Evolutionary conservation across 1,139 yeast genomes (phyloP).

Genomic region (Yamadazyma atlantica): DNA sequence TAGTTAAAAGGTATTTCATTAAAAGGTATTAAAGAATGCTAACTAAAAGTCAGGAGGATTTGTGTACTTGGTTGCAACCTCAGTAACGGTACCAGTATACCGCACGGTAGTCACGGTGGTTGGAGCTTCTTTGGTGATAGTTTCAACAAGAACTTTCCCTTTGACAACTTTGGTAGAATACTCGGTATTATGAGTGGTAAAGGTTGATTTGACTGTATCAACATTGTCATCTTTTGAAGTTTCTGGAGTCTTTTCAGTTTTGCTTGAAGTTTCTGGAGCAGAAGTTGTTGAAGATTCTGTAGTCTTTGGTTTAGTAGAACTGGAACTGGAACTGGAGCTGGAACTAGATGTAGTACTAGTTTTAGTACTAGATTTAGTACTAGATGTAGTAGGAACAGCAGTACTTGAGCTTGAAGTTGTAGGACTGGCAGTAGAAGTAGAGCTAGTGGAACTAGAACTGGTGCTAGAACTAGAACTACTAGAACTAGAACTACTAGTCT

Average conservation of each 20-base stretch:
- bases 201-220: background rate
- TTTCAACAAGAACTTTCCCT: slow-evolving; percentile 3
- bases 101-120: slow-evolving; percentile 16
- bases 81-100: slow-evolving; percentile 14
- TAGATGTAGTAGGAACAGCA: background rate
- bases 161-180: background rate
- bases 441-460: slow-evolving; percentile 3
- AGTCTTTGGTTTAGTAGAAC: background rate
- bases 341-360: slow-evolving; percentile 1
- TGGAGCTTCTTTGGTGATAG: slow-evolving; percentile 11
- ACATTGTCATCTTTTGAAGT: too few relatives aligned
- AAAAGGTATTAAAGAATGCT: too few relatives aligned
- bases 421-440: background rate
- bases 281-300: background rate
- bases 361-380: too few relatives aligned
- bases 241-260: slow-evolving; percentile 1
- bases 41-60: slow-evolving; percentile 12
- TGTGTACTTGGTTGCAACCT: slow-evolving; percentile 13
- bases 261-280: background rate
- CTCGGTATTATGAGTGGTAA: background rate
- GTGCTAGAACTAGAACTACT: background rate
- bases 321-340: slow-evolving; percentile 1
- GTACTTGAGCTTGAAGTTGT: background rate
- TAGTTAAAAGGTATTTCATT: too few relatives aligned
- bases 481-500: background rate